Evolutionary conservation across 148 eudicot genomes (phyloP).

Genomic region (Amaranthus cruentus): DNA sequence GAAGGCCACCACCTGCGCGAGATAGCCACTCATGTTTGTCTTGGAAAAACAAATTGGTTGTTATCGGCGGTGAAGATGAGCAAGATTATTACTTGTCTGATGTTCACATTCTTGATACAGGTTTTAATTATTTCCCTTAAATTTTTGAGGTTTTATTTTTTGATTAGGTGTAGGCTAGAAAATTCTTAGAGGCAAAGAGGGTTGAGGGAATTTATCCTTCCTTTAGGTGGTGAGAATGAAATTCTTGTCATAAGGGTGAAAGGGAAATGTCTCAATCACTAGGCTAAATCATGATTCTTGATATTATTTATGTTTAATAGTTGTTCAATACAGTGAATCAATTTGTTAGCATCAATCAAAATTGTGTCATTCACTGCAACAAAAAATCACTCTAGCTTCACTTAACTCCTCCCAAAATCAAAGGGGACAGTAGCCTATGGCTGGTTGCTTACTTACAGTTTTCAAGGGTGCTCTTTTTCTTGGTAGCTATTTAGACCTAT

Average conservation of each 20-base stretch:
- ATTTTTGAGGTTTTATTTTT: not conserved
- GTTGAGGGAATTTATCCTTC: too few species aligned
- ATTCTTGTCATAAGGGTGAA: too few species aligned
- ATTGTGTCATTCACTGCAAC: not conserved
- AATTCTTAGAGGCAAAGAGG: too few species aligned
- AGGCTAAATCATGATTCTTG: too few species aligned
- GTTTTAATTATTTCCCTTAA: constrained; percentile 31
- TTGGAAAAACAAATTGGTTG: constrained; percentile 78
- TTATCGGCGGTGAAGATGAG: constrained; percentile 89
- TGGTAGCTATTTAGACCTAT: not conserved
- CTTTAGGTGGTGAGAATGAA: too few species aligned
- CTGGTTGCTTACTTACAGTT: not conserved
- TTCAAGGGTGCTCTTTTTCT: not conserved
- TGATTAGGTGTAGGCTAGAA: too few species aligned
- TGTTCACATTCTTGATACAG: constrained; percentile 92
- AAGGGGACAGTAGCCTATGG: not conserved
- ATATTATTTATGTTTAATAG: not conserved
- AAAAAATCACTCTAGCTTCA: not conserved
- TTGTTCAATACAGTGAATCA: not conserved
- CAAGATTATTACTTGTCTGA: constrained; percentile 73
- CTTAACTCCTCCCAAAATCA: not conserved
- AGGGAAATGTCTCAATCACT: too few species aligned
- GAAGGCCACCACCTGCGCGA: constrained; percentile 77
- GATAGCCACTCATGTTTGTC: constrained; percentile 90
- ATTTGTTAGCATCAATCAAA: not conserved